Conservation (phyloP, 805 yeast genomes). For the Priceomyces medius region DNA sequence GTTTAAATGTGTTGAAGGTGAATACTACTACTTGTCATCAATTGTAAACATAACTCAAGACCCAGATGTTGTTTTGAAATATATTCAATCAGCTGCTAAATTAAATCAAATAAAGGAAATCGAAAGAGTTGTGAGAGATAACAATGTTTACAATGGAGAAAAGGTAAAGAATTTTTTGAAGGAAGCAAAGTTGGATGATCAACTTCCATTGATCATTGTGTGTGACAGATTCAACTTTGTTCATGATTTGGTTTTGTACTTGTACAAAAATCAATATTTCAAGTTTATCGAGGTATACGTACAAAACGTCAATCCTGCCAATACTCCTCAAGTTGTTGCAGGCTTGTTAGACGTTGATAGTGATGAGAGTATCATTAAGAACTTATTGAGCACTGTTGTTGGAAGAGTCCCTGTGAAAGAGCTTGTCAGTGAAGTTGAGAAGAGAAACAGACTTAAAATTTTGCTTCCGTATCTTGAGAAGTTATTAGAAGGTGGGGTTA, state of each 20-base stretch:
- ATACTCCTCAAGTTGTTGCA: constrained; percentile 95
- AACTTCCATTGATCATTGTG: constrained; percentile 92
- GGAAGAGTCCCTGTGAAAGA: constrained; percentile 94
- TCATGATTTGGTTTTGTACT: constrained; percentile 88
- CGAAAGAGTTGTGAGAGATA: constrained; percentile 93
- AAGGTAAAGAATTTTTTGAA: constrained; percentile 96
- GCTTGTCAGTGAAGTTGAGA: constrained; percentile 91
- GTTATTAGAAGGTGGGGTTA: constrained; percentile 77
- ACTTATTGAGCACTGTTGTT: constrained; percentile 75
- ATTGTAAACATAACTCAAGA: constrained; percentile 93
- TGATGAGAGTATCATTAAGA: constrained; percentile 84
- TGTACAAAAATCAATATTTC: constrained; percentile 94
- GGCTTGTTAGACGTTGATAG: constrained; percentile 96
- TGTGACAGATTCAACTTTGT: constrained; percentile 90
- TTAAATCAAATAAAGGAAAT: constrained; percentile 90
- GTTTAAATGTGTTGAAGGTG: constrained; percentile 87
- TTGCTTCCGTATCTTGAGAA: constrained; percentile 91
- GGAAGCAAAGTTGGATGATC: constrained; percentile 91
- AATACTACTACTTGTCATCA: constrained; percentile 88
- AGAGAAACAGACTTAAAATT: constrained; percentile 89
- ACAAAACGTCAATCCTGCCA: constrained; percentile 94
- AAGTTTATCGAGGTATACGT: constrained; percentile 97
- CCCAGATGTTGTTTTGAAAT: constrained; percentile 92
- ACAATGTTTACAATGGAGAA: constrained; percentile 92
- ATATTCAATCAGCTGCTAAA: constrained; percentile 90